Conservation (phyloP, 805 yeast species). For the Lachancea meyersii region DNA sequence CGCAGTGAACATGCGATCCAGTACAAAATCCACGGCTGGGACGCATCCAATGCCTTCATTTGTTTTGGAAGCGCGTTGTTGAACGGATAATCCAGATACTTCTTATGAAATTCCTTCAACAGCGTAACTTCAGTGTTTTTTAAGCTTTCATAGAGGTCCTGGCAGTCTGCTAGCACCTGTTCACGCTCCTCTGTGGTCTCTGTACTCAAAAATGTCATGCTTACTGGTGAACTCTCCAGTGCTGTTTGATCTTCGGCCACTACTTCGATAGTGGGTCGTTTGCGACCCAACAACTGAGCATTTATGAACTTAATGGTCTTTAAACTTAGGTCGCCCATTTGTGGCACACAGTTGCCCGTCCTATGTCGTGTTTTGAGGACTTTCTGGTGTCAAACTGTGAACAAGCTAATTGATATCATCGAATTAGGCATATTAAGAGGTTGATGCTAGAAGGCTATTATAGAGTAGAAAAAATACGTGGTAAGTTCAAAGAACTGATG, state of each 20-base stretch:
- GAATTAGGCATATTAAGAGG: not conserved
- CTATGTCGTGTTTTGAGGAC: constrained; percentile 1
- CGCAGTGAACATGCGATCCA: constrained; percentile 65
- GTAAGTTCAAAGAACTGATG: too few relatives aligned
- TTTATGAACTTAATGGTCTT: constrained; percentile 14
- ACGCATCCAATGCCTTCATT: constrained; percentile 65
- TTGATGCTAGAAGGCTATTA: not conserved
- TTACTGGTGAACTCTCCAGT: constrained; percentile 12
- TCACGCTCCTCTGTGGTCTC: constrained; percentile 27
- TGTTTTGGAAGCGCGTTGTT: constrained; percentile 42
- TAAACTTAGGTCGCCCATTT: constrained; percentile 1
- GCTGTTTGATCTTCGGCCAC: constrained; percentile 5
- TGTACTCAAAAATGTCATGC: constrained; percentile 23
- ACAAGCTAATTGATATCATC: not conserved
- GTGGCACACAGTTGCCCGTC: not conserved
- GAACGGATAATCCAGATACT: constrained; percentile 40
- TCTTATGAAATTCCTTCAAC: constrained; percentile 35
- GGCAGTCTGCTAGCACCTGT: constrained; percentile 20
- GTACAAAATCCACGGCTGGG: constrained; percentile 86
- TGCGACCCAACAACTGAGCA: constrained; percentile 20
- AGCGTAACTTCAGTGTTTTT: constrained; percentile 10
- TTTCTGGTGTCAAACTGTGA: not conserved
- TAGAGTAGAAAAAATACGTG: too few relatives aligned
- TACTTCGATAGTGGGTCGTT: constrained; percentile 13
- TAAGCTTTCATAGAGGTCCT: constrained; percentile 10